phyloP scores from a whole-genome alignment of 257 asterid genomes.

The Nicotiana noctiflora region DNA sequence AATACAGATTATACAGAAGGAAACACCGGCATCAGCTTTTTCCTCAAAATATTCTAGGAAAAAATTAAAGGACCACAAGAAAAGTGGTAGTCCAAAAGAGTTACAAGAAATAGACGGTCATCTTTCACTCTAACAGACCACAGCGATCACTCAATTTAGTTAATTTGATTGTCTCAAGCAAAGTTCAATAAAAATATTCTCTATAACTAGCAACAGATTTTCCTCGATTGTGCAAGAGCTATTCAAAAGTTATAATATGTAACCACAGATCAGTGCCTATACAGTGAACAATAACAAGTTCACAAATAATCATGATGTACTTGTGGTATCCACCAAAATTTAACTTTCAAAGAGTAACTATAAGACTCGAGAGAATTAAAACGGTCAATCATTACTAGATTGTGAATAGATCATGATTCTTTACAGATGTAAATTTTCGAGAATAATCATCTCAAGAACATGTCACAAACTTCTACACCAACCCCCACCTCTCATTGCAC shows the following conservation, averaged over 20 bases:
- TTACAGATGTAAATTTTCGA: not conserved
- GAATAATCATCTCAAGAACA: not conserved
- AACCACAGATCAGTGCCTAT: not conserved
- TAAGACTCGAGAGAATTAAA: not conserved
- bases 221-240: not conserved
- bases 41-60: not conserved
- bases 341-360: not conserved
- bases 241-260: not conserved
- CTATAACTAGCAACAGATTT: not conserved
- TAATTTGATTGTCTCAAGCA: not conserved
- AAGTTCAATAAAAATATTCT: too few relatives aligned
- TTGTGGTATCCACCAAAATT: not conserved
- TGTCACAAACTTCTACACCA: not conserved
- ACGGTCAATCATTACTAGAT: not conserved
- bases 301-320: not conserved
- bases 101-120: not conserved
- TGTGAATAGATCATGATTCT: not conserved
- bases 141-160: not conserved
- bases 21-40: not conserved
- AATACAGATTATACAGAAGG: not conserved
- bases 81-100: not conserved
- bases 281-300: not conserved
- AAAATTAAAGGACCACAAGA: not conserved
- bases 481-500: not conserved
- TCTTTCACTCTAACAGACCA: not conserved